Conservation (phyloP, 768 basidiomycete species). For the Podaxis sp. region DNA sequence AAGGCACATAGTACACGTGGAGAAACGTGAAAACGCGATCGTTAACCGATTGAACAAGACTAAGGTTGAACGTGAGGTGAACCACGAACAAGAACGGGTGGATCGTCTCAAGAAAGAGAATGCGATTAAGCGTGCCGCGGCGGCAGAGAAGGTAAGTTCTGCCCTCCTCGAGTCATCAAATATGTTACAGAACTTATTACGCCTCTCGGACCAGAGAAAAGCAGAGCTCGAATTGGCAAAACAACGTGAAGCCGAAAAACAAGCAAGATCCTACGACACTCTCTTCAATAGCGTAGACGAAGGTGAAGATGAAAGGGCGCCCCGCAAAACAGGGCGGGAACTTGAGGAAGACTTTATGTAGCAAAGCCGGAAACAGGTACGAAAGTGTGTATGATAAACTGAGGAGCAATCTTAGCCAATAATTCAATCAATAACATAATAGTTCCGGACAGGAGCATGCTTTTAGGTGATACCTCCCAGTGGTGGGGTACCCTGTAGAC, state of each 20-base stretch:
- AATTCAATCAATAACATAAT: background rate
- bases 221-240: slow-evolving; percentile 72
- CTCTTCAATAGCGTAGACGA: slow-evolving; percentile 52
- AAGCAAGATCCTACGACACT: slow-evolving; percentile 80
- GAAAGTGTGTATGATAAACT: background rate
- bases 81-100: slow-evolving; percentile 85
- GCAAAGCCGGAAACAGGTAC: slow-evolving; percentile 15
- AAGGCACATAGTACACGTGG: slow-evolving; percentile 57
- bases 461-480: background rate
- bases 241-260: slow-evolving; percentile 80
- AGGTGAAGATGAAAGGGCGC: slow-evolving; percentile 45
- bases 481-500: background rate
- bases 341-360: slow-evolving; percentile 91
- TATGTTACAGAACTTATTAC: background rate
- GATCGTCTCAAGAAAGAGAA: slow-evolving; percentile 80
- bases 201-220: slow-evolving; percentile 52
- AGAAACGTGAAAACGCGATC: slow-evolving; percentile 79
- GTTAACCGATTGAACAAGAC: slow-evolving; percentile 95
- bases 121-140: slow-evolving; percentile 54
- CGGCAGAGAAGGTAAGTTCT: slow-evolving; percentile 57
- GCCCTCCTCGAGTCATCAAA: background rate
- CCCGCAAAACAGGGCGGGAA: slow-evolving; percentile 61
- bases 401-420: background rate
- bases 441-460: background rate
- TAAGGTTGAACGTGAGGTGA: slow-evolving; percentile 76